Percentiles rank a stretch among this genome's conserved stretches.
phyloP scores from a whole-genome alignment of 169 alveolate species.

The Miamiensis avidus region DNA sequence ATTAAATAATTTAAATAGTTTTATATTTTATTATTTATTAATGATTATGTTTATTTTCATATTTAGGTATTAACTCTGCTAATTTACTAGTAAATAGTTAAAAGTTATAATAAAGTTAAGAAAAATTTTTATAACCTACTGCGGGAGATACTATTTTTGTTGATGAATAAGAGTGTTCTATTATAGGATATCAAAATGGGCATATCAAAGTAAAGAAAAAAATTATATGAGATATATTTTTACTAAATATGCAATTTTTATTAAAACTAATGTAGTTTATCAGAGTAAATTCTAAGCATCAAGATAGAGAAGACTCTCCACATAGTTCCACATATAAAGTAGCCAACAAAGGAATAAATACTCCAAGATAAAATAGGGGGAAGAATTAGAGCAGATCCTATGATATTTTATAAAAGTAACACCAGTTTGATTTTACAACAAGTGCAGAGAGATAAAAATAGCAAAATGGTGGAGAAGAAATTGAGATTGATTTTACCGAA shows the following conservation, averaged over 20 bases:
- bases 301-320: not conserved
- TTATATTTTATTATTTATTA: too few species aligned
- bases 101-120: too few species aligned
- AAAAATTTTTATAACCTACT: not conserved
- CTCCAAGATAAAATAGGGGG: not conserved
- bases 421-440: too few species aligned
- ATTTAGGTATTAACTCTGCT: not conserved
- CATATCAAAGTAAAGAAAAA: not conserved
- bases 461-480: not conserved
- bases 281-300: not conserved
- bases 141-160: not conserved
- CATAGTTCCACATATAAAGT: not conserved
- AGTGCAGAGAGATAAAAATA: not conserved
- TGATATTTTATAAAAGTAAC: not conserved
- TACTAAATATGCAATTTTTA: too few species aligned
- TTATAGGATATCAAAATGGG: not conserved
- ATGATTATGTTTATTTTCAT: not conserved
- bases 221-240: too few species aligned
- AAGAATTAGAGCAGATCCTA: too few species aligned
- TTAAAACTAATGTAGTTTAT: too few species aligned
- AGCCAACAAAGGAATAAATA: not conserved
- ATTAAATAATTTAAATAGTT: too few species aligned
- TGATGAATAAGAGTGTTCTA: not conserved
- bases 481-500: not conserved
- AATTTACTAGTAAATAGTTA: not conserved